Percentiles rank a stretch among this genome's conserved stretches.
Evolutionary conservation across 2,329 filamentous ascomycete species (phyloP).

Genomic region (Talaromyces sp.): DNA sequence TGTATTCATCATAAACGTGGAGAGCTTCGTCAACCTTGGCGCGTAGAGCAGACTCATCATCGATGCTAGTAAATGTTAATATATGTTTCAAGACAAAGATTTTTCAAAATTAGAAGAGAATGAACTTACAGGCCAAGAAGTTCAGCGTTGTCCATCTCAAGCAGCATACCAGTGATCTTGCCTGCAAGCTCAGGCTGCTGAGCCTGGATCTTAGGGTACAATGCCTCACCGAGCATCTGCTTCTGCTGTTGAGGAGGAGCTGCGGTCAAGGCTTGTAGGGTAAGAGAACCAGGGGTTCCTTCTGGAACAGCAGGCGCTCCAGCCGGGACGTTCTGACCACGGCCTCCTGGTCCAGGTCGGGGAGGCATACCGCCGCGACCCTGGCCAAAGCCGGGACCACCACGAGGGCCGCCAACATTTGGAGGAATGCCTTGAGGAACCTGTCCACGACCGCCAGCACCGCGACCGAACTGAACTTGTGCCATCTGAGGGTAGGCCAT

Average conservation of each 20-base stretch:
- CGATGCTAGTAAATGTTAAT: conserved; percentile 61
- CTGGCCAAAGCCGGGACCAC: conserved; percentile 46
- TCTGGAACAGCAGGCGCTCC: conserved; percentile 37
- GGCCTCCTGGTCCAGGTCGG: conserved; percentile 43
- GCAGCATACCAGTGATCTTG: conserved; percentile 99
- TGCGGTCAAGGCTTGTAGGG: conserved; percentile 52
- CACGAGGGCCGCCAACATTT: conserved; percentile 45
- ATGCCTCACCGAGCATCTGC: conserved; percentile 95
- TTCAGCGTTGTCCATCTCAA: conserved; percentile 98
- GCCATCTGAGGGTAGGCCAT: conserved; percentile 78
- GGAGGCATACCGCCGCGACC: conserved; percentile 47
- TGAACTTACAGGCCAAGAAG: conserved; percentile 86
- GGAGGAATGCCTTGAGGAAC: conserved; percentile 45
- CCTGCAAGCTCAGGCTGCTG: conserved; percentile 94
- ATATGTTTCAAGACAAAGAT: background rate
- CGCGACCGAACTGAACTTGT: conserved; percentile 72
- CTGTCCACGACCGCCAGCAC: conserved; percentile 68
- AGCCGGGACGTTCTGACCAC: conserved; percentile 37
- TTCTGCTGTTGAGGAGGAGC: conserved; percentile 78
- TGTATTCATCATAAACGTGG: conserved; percentile 96
- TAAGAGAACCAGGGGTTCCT: conserved; percentile 44
- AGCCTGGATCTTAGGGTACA: conserved; percentile 97
- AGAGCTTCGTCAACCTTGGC: conserved; percentile 97
- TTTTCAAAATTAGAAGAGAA: background rate
- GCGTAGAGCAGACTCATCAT: conserved; percentile 83